A percentile compares a stretch with the other conserved stretches of the same genome.
Conservation (phyloP, 441 rosid species). For the Sinapis alba region DNA sequence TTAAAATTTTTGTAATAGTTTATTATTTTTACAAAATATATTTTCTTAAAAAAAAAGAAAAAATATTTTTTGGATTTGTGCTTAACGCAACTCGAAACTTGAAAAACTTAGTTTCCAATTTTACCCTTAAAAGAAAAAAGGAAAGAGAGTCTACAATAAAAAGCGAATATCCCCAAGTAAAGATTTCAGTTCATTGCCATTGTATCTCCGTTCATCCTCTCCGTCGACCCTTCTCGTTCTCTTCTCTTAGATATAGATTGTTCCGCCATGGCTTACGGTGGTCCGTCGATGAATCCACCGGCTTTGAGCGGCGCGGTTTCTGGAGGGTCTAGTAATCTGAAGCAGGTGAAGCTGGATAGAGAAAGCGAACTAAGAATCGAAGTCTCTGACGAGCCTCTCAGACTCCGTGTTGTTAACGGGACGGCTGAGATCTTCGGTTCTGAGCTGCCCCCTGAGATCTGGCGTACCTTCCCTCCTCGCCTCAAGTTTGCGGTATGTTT, state of each 20-base stretch:
- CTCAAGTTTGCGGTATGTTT: slow-evolving; percentile 74
- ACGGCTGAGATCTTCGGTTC: slow-evolving; percentile 91
- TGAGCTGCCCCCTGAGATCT: slow-evolving; percentile 85
- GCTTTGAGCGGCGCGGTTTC: slow-evolving; percentile 41
- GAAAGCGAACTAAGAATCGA: slow-evolving; percentile 92
- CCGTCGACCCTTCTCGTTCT: background rate
- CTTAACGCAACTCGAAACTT: background rate
- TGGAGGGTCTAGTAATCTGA: slow-evolving; percentile 42
- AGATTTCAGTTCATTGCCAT: background rate
- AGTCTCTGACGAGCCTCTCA: slow-evolving; percentile 72
- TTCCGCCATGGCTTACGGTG: slow-evolving; percentile 44
- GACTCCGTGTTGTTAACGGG: slow-evolving; percentile 72
- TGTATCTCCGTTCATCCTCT: slow-evolving; percentile 7
- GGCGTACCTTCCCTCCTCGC: slow-evolving; percentile 90
- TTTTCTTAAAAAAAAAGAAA: too few relatives aligned
- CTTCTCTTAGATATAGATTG: background rate
- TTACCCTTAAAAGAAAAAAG: background rate
- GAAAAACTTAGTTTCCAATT: background rate
- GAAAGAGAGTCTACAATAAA: slow-evolving; percentile 1
- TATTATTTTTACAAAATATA: too few relatives aligned
- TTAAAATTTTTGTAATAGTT: too few relatives aligned
- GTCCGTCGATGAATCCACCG: slow-evolving; percentile 41
- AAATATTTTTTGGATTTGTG: too few relatives aligned
- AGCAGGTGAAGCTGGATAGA: slow-evolving; percentile 78
- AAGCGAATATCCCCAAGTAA: background rate